Base-by-base conservation (phyloP, 768 basidiomycete genomes). In the Amanita rimosa region DNA sequence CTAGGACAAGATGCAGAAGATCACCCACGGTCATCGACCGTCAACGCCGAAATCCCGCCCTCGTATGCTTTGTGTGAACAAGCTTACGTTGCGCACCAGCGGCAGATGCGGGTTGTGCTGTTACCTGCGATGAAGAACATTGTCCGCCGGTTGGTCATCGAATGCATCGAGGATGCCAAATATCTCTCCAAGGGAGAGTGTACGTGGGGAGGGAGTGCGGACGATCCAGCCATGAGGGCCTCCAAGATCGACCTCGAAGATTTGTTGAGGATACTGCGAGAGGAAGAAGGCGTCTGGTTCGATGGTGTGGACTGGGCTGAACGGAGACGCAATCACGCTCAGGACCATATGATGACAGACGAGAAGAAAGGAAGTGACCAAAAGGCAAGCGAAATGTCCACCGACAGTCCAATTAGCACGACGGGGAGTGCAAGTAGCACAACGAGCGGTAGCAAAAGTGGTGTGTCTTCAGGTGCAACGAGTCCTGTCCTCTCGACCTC, bases 401-500 rank as follows among this genome's bases (percentile, higher is more conserved):
- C 52, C 68, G 76, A 2, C 68, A 66, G 22, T 55, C 56, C 27
- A 70, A 65, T 55, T 21, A 61, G 58, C 16, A 67, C 62, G 44
- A 60, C 71, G 13, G 71, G 73, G 19, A 70, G 70, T n/a, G 69
- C 69, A 43, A 73, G 70, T 21, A 40, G 47, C 34, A 41, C 57
- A 16, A 49, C 52, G 8, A 60, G 52, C 11, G 53, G 56, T 38
- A 58, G 54, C 19, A 55, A 55, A 38, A 70, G 70, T 44, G 71
- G 67, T 44, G 49, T 42, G 6, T 81, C 79, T 4, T 79, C 81
- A 17, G 64, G 56, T 61, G 52, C 62, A 36, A 85, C 85, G 16
- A 85, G 83, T 54, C 85, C 85, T 0, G 83, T 85, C 3, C 58
- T 86, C 22, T 85, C 83, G 10, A 82, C 83, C 1, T 76, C 81